Evolutionary conservation across 225 moss, liverwort and hornwort species (phyloP), one percentile per base, ranked within the genome.

Genomic region (Pseudoscleropodium purum): DNA sequence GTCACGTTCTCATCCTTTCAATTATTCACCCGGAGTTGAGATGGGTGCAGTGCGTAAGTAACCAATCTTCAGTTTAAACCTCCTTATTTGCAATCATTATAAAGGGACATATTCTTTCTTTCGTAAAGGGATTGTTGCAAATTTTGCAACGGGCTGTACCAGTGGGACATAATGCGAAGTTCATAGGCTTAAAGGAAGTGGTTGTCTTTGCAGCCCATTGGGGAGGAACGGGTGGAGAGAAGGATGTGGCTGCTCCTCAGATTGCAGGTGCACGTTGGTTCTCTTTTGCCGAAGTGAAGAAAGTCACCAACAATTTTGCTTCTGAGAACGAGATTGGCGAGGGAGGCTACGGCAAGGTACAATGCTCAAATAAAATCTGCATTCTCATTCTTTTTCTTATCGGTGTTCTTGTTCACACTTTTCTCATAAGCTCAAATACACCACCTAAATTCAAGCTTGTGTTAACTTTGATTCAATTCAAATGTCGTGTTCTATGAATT

Each of bases 301-400:
- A 76, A 87, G 92, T 92, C n/a, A 98, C 97, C 67, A 79, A 94
- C 72, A 94, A 96, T 51, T 98, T 97, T 91, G 87, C 87, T 84
- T 87, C 84, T 8, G 92, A 92, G 26, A 95, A 95, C 81, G 91
- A 94, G 93, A 89, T 98, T 79, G 98, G 98, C 36, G 95, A 87
- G 79, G 98, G 98, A 88, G 98, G 97, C 73, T 98, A 97, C 72
- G 98, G 98, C 84, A 96, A 94, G 92, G 97, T 97, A 90, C 45
- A 17, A 36, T 89, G 18, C 69, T 66, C 78, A 84, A 24, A 57
- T 9, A 18, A 30, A 64, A 43, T 45, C 68, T 65, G 7, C 47
- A 37, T 18, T 75, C 8, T 49, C 27, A 30, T 86, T 45, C 23
- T 27, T 73, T 57, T 68, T 30, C 68, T 20, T 68, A 27, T 60